A percentile compares a stretch with the other conserved stretches of the same genome.
Evolutionary conservation across 441 rosid genomes (phyloP).

Genomic region (Erysimum pusillum): DNA sequence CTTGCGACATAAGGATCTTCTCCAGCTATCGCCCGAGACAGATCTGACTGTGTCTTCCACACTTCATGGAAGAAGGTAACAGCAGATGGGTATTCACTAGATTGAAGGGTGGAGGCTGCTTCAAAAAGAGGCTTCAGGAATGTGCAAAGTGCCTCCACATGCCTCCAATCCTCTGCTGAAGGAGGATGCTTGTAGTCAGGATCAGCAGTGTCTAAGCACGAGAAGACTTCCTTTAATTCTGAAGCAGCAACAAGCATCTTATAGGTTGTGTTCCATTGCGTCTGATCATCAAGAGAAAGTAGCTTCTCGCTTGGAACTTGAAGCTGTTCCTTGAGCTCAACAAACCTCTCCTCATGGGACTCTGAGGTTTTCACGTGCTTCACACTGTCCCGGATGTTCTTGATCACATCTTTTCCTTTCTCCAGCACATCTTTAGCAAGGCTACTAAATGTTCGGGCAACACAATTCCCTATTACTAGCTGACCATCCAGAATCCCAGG

Average conservation of each 20-base stretch:
- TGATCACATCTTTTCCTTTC: slow-evolving; percentile 62
- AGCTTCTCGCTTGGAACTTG: slow-evolving; percentile 79
- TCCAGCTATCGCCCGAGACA: slow-evolving; percentile 55
- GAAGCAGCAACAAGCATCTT: slow-evolving; percentile 85
- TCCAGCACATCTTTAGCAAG: slow-evolving; percentile 66
- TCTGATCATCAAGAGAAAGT: slow-evolving; percentile 72
- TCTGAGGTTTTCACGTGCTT: slow-evolving; percentile 89
- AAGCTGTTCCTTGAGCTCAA: slow-evolving; percentile 86
- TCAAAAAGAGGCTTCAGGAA: slow-evolving; percentile 79
- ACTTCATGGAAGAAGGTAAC: slow-evolving; percentile 78
- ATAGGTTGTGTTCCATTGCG: slow-evolving; percentile 86
- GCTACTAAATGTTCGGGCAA: slow-evolving; percentile 62
- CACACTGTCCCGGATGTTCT: slow-evolving; percentile 81
- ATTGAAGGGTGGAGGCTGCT: slow-evolving; percentile 63
- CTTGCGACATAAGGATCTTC: slow-evolving; percentile 67
- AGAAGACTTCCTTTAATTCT: slow-evolving; percentile 83
- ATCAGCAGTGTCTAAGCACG: slow-evolving; percentile 84
- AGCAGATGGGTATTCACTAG: slow-evolving; percentile 58
- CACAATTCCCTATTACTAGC: slow-evolving; percentile 72
- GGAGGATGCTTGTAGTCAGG: slow-evolving; percentile 82
- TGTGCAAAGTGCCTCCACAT: slow-evolving; percentile 66
- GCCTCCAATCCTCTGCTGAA: slow-evolving; percentile 75
- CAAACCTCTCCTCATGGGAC: slow-evolving; percentile 82
- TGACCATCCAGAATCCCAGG: slow-evolving; percentile 81
- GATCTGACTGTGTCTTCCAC: slow-evolving; percentile 84